These are phyloP conservation scores for Aspergillus heteromorphus DNA, from an alignment of 495 filamentous ascomycete genomes.

Conservation along the genomic window DNA sequence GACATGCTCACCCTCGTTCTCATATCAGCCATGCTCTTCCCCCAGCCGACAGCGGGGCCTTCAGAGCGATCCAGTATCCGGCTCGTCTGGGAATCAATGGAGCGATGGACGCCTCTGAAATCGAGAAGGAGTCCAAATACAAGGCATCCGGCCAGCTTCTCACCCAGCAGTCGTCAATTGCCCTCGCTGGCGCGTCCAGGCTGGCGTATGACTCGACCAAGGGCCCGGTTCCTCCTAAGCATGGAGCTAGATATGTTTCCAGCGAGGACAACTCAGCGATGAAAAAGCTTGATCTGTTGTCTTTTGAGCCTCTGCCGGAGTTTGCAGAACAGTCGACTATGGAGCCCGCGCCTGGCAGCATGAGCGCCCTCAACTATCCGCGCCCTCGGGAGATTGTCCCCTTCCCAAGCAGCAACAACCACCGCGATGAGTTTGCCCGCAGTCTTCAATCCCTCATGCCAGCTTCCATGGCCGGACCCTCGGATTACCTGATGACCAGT, in stretches of 20 bases:
- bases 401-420: constrained; percentile 4
- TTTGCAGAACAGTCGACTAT: constrained; percentile 14
- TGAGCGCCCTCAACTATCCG: constrained; percentile 4
- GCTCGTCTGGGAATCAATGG: constrained; percentile 11
- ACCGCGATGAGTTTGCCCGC: constrained; percentile 14
- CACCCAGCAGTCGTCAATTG: constrained; percentile 7
- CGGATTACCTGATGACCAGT: constrained; percentile 6
- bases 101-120: constrained; percentile 5
- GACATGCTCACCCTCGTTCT: constrained; percentile 13
- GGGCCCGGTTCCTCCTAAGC: constrained; percentile 8
- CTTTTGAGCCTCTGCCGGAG: constrained; percentile 15
- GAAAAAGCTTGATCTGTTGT: constrained; percentile 19
- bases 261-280: not conserved
- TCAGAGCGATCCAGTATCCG: constrained; percentile 21
- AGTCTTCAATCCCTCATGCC: constrained; percentile 20
- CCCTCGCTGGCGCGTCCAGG: constrained; percentile 5
- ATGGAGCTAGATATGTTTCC: constrained; percentile 8
- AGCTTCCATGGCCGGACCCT: not conserved
- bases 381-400: constrained; percentile 1
- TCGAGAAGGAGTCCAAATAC: constrained; percentile 13
- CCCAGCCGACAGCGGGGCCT: constrained; percentile 14
- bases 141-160: constrained; percentile 4
- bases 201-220: constrained; percentile 2
- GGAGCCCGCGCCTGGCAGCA: not conserved
- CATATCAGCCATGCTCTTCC: constrained; percentile 7